Conservation (phyloP, 1,284 basidiomycete species). For the Cystobasidiaceae sp. region DNA sequence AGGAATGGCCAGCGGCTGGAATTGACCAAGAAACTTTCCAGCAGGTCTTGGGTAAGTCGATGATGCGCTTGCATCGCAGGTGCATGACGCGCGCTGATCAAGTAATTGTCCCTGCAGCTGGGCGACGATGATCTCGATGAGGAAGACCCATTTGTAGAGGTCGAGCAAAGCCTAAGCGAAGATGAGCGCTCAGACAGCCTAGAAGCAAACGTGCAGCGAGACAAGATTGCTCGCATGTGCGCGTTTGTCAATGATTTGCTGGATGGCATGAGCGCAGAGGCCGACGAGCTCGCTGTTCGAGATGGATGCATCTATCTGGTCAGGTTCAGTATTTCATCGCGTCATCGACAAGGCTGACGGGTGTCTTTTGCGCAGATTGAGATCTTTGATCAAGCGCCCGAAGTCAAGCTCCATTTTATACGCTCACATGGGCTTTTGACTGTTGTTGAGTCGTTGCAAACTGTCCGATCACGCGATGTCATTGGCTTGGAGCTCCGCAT, state of each 20-base stretch:
- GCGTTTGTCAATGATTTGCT: constrained; percentile 75
- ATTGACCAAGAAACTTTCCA: constrained; percentile 67
- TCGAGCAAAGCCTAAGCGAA: constrained; percentile 44
- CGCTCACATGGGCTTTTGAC: constrained; percentile 90
- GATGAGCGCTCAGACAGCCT: constrained; percentile 57
- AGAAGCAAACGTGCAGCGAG: constrained; percentile 79
- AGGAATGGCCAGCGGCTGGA: constrained; percentile 55
- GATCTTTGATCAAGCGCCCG: constrained; percentile 75
- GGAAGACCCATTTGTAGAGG: constrained; percentile 90
- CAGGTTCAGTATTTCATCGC: constrained; percentile 36
- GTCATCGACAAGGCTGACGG: neutral
- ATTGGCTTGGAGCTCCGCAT: constrained; percentile 77
- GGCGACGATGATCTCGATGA: constrained; percentile 77
- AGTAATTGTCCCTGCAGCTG: constrained; percentile 50
- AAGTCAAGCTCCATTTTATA: constrained; percentile 82
- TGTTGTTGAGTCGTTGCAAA: constrained; percentile 85
- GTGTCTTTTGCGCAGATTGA: constrained; percentile 55
- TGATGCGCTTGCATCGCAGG: neutral
- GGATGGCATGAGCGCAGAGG: constrained; percentile 61
- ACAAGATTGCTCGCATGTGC: constrained; percentile 81
- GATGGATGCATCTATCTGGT: constrained; percentile 85
- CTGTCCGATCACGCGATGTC: constrained; percentile 66
- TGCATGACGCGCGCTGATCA: neutral
- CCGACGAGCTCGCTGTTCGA: constrained; percentile 69
- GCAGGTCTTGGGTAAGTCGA: constrained; percentile 60